A percentile compares a stretch with the other conserved stretches of the same genome.
Conservation (phyloP, 2,329 filamentous ascomycete species). For the Pestalotiopsis sp. region DNA sequence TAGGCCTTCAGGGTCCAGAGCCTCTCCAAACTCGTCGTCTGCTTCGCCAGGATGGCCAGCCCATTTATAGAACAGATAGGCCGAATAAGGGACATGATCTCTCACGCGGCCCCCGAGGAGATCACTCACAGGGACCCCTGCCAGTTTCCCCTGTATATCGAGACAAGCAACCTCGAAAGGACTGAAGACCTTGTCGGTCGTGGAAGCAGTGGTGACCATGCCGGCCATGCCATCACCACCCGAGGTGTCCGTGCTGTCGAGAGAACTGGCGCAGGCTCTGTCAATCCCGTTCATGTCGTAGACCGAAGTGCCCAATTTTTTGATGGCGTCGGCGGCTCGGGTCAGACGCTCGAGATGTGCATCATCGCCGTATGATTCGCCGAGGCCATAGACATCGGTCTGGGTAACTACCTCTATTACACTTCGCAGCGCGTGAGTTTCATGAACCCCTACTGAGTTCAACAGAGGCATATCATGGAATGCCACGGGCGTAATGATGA, state of each 20-base stretch:
- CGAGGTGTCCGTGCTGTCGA: conserved; percentile 18
- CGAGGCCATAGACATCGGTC: conserved; percentile 35
- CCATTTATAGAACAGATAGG: conserved; percentile 46
- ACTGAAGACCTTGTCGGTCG: conserved; percentile 41
- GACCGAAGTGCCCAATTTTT: conserved; percentile 24
- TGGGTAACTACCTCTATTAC: conserved; percentile 37
- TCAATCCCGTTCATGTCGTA: conserved; percentile 30
- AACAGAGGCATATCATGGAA: conserved; percentile 45
- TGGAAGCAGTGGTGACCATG: conserved; percentile 42
- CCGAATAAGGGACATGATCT: conserved; percentile 41
- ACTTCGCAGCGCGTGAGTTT: conserved; percentile 41
- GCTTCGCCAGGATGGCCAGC: conserved; percentile 36
- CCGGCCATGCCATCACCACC: conserved; percentile 32
- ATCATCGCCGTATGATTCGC: conserved; percentile 41
- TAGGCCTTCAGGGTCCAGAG: conserved; percentile 34
- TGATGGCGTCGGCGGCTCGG: conserved; percentile 30
- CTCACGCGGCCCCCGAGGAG: conserved; percentile 39
- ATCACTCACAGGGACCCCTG: conserved; percentile 38
- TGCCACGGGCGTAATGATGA: conserved; percentile 42
- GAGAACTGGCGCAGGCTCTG: conserved; percentile 19
- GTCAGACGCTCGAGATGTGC: conserved; percentile 35
- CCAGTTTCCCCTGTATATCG: conserved; percentile 40
- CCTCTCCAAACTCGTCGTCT: conserved; percentile 40
- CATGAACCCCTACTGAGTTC: conserved; percentile 43
- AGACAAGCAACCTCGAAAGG: conserved; percentile 43